Percentiles rank a stretch among this genome's conserved stretches.
phyloP scores from a whole-genome alignment of 176 grass and related monocot species.

The Guadua angustifolia region DNA sequence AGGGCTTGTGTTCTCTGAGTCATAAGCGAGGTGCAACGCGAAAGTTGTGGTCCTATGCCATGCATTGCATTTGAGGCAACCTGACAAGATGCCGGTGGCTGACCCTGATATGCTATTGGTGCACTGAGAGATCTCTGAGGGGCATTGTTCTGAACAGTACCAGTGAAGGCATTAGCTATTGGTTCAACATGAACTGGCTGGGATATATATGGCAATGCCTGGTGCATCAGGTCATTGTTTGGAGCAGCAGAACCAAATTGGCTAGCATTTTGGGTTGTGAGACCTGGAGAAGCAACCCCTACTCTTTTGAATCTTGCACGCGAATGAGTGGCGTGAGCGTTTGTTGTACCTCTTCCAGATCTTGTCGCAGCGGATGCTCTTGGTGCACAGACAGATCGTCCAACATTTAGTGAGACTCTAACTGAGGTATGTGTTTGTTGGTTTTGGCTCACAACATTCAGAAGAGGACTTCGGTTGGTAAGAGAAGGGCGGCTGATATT shows the following conservation, averaged over 20 bases:
- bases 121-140: conserved; percentile 62
- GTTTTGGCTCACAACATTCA: conserved; percentile 41
- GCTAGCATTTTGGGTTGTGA: conserved; percentile 37
- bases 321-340: conserved; percentile 32
- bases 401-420: conserved; percentile 47
- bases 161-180: conserved; percentile 30
- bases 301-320: conserved; percentile 56
- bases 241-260: conserved; percentile 33
- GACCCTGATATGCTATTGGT: conserved; percentile 42
- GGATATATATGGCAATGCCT: conserved; percentile 36
- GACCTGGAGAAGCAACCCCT: conserved; percentile 40
- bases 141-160: conserved; percentile 38
- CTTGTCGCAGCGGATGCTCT: conserved; percentile 36
- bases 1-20: conserved; percentile 42
- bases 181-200: conserved; percentile 42
- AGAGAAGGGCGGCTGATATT: conserved; percentile 33
- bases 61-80: conserved; percentile 37
- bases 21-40: conserved; percentile 36
- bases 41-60: conserved; percentile 24
- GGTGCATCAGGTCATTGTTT: conserved; percentile 43
- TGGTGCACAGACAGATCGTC: conserved; percentile 32
- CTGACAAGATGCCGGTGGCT: conserved; percentile 28
- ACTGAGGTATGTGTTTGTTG: conserved; percentile 45
- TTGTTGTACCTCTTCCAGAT: conserved; percentile 25
- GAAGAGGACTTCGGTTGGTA: conserved; percentile 20